Percentiles rank a stretch among this genome's conserved stretches.
Conservation (phyloP, 306 rosid species). For the Vigna reflexopilosa region DNA sequence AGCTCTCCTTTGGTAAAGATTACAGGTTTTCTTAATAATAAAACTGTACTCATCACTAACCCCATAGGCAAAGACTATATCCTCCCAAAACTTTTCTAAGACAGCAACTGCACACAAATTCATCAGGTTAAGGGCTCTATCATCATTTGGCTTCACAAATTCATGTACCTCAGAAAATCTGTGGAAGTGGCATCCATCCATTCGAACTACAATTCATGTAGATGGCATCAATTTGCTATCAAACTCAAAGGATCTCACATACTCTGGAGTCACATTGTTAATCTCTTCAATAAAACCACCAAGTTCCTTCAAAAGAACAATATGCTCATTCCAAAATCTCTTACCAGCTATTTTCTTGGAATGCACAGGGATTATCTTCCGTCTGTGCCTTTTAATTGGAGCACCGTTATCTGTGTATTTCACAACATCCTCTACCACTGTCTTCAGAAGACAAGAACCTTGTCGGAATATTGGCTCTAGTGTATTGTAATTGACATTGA, state of each 20-base stretch:
- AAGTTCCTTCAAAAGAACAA: conserved; percentile 70
- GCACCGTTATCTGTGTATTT: conserved; percentile 66
- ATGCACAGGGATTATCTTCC: conserved; percentile 57
- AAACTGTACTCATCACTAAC: conserved; percentile 89
- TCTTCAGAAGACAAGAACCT: conserved; percentile 76
- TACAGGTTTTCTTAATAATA: conserved; percentile 65
- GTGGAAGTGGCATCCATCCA: conserved; percentile 93
- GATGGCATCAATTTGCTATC: conserved; percentile 70
- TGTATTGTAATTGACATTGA: conserved; percentile 67
- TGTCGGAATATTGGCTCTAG: conserved; percentile 66
- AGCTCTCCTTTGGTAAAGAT: conserved; percentile 62
- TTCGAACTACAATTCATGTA: conserved; percentile 77
- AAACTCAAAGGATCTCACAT: conserved; percentile 71
- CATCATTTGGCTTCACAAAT: conserved; percentile 92
- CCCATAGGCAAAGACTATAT: conserved; percentile 77
- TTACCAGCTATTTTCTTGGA: conserved; percentile 65
- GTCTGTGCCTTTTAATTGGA: conserved; percentile 69
- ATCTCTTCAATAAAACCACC: conserved; percentile 68
- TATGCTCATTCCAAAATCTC: conserved; percentile 68
- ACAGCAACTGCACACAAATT: conserved; percentile 77
- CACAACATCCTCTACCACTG: conserved; percentile 66
- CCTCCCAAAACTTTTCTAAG: conserved; percentile 66
- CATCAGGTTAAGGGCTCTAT: conserved; percentile 81
- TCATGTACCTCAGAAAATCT: conserved; percentile 75
- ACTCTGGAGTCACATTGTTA: conserved; percentile 77